These are phyloP conservation scores for Capniomyces stellatus DNA, from an alignment of 371 early-diverging fungal genomes.

Conservation along the genomic window DNA sequence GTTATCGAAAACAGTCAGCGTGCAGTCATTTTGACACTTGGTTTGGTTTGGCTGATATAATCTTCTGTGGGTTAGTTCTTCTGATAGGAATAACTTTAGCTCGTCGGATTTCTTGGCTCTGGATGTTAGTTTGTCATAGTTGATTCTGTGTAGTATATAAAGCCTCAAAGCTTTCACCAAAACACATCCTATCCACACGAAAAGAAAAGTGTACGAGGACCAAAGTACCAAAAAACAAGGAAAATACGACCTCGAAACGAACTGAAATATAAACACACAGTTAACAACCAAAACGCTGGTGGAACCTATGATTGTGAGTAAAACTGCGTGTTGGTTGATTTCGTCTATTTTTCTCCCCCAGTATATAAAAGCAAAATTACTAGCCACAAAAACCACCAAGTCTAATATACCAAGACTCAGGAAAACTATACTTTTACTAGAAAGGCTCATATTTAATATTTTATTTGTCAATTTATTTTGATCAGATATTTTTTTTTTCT, in stretches of 20 bases:
- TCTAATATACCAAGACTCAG: background rate
- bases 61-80: no score
- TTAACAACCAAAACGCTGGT: constrained; percentile 20
- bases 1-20: no score
- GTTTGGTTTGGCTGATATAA: no score
- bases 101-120: no score
- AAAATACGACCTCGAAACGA: constrained; percentile 21
- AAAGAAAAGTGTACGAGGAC: constrained; percentile 21
- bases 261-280: constrained; percentile 23
- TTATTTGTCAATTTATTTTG: no score
- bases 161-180: constrained; percentile 25
- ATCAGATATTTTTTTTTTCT: no score
- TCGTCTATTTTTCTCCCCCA: constrained; percentile 20
- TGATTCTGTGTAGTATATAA: constrained; percentile 14
- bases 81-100: no score
- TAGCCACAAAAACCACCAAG: background rate
- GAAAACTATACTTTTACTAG: no score
- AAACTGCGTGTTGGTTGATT: constrained; percentile 21
- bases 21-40: no score
- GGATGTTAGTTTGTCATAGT: no score
- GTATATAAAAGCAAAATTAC: constrained; percentile 10
- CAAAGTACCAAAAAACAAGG: constrained; percentile 26
- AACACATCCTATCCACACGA: constrained; percentile 25
- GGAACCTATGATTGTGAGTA: constrained; percentile 21
- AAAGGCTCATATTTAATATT: no score